Base-by-base conservation (phyloP, 2,329 filamentous ascomycete genomes). In the Esteya vermicola region DNA sequence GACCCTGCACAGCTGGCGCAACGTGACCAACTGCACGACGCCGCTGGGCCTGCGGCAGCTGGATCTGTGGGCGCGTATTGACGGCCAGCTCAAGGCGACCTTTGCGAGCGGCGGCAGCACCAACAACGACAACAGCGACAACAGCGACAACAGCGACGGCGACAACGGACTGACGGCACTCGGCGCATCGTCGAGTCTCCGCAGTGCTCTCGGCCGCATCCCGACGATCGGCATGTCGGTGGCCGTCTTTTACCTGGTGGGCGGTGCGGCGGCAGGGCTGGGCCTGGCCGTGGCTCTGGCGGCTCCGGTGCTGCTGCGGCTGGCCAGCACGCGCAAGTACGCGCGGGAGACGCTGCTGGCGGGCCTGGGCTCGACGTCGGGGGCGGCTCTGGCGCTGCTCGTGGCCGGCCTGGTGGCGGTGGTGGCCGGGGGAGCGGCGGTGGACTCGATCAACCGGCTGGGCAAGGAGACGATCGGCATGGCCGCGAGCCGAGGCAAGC, bases 191-290 rank as follows among this genome's bases (percentile, higher is more conserved):
- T 46, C 60, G 7, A 56, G 55, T 25, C 58, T 75, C 42, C 59
- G 65, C 43, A 53, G 63, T 32, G 60, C 61, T n/a, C 51, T 75
- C 47, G 57, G 68, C 53, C 53, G 59, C n/a, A 55, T 73, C 50
- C 70, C 72, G 50, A 51, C 52, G 14, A 56, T 62, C n/a, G 58
- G 72, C 5, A 52, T 65, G n/a, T 61, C 57, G 21, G 53, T 69
- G 36, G 67, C 68, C 50, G 54, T 68, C 37, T 52, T 74, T 41
- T 72, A 66, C 52, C 59, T 65, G 31, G 45, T 72, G 2, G 61
- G 56, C 40, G 53, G 60, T 35, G 58, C 52, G 16, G 57, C 64
- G 47, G 54, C 62, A 3, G 65, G 62, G 10, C 52, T 68, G 3
- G 57, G 60, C 25, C 59, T 70, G 50, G 60, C 70, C 50, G 50